These are phyloP conservation scores for Lactarius sp. DNA, from an alignment of 768 basidiomycete species.

Conservation along the genomic window DNA sequence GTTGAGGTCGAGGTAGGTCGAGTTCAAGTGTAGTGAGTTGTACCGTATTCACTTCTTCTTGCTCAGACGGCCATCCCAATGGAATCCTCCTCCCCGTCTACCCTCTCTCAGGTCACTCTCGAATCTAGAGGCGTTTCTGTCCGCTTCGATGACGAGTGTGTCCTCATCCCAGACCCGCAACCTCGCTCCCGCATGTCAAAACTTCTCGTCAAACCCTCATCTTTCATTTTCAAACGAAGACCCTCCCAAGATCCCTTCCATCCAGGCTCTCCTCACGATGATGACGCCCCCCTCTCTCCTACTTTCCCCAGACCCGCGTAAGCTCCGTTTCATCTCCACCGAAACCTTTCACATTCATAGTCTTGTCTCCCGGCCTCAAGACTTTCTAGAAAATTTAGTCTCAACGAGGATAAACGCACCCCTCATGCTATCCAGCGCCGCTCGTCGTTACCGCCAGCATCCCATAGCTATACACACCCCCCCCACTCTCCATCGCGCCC, in stretches of 20 bases:
- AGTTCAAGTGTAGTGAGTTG: no score
- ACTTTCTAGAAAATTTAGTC: slow-evolving; percentile 18
- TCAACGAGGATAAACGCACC: slow-evolving; percentile 20
- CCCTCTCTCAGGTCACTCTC: neutral
- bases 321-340: neutral
- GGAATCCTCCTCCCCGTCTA: neutral
- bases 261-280: slow-evolving; percentile 38
- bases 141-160: slow-evolving; percentile 67
- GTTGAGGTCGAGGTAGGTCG: neutral
- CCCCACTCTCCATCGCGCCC: slow-evolving; percentile 29
- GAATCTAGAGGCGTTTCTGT: slow-evolving; percentile 36
- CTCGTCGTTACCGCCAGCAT: slow-evolving; percentile 19
- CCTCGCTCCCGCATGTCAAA: slow-evolving; percentile 42
- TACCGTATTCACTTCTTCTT: neutral
- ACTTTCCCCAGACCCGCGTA: slow-evolving; percentile 9
- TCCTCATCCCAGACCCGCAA: slow-evolving; percentile 61
- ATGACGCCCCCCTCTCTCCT: slow-evolving; percentile 43
- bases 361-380: neutral
- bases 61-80: neutral
- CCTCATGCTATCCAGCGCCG: slow-evolving; percentile 54
- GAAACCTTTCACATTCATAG: neutral
- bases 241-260: slow-evolving; percentile 21
- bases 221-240: slow-evolving; percentile 58
- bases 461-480: slow-evolving; percentile 13
- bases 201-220: slow-evolving; percentile 59